Base-by-base conservation (phyloP, 2,329 filamentous ascomycete species). In the Tolypocladium cylindrosporum region DNA sequence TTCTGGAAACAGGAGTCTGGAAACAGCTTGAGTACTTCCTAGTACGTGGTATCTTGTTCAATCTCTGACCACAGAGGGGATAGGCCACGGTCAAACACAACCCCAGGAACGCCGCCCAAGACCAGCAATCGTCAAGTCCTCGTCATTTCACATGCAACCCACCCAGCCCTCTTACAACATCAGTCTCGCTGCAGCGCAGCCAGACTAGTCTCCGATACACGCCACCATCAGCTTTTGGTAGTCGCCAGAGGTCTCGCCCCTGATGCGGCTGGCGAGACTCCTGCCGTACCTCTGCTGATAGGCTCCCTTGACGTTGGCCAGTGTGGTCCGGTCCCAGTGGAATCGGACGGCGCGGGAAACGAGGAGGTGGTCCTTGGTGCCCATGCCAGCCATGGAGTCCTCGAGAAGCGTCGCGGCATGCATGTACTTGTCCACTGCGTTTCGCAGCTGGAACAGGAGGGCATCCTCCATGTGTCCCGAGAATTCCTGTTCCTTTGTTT, bases 391-490 rank as follows among this genome's bases (percentile, higher is more conserved):
- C 93, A 97, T 97, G 19, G 88, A 80, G 16, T 89, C 88, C 69
- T 97, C 91, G n/a, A 97, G 79, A 5, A 90, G 77, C 27, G 81
- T 76, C 0, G 92, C 94, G 65, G 96, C 92, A 63, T 91, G 87
- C 79, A 90, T 88, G 59, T 90, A 90, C 63, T 88, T 90, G 72
- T 97, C 91, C 7, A 83, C 76, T 3, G 89, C 93, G 14, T 87
- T 79, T 13, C 82, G 81, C n/a, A 97, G 76, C 71, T 96, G 91
- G 69, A 85, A 86, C 34, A 94, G 74, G 1, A 97, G 80, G 0
- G 91, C 91, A 19, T 90, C 83, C 70, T 92, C 80, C 91, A 97
- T 97, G 69, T 97, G 93, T 0, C 93, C 93, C 0, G 87, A 89
- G 73, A 97, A 97, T 67, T 94, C 86, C 75, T 86, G 60, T 10